Evolutionary conservation across 805 yeast species (phyloP).

Genomic region (Metschnikowia sp.): DNA sequence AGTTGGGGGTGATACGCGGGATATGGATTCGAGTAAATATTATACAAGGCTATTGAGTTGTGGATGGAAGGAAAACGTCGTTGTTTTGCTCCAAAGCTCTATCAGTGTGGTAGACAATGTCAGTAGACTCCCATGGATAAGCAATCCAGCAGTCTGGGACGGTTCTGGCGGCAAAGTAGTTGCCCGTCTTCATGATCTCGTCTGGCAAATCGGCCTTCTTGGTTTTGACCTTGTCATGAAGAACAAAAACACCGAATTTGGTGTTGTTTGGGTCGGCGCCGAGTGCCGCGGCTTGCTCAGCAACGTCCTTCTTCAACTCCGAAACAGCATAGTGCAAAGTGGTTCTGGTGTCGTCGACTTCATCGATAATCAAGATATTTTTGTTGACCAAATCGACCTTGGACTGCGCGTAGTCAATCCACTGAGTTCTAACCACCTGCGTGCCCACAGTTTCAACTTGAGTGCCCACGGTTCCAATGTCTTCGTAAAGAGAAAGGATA

Average conservation of each 20-base stretch:
- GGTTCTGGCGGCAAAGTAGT: slow-evolving; percentile 70
- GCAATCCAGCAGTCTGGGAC: slow-evolving; percentile 82
- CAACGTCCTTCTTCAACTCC: slow-evolving; percentile 66
- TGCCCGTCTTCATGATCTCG: slow-evolving; percentile 57
- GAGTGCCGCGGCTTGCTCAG: slow-evolving; percentile 54
- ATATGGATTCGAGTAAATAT: neutral
- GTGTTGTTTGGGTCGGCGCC: slow-evolving; percentile 62
- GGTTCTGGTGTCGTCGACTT: slow-evolving; percentile 90
- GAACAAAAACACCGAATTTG: slow-evolving; percentile 69
- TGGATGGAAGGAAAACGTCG: slow-evolving; percentile 48
- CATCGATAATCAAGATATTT: slow-evolving; percentile 78
- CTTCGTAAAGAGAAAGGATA: slow-evolving; percentile 88
- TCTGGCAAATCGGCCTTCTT: slow-evolving; percentile 72
- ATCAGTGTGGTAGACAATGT: slow-evolving; percentile 73
- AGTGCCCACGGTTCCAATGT: slow-evolving; percentile 54
- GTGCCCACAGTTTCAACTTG: slow-evolving; percentile 19
- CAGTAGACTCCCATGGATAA: slow-evolving; percentile 86
- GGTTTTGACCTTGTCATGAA: slow-evolving; percentile 80
- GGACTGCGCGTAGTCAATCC: slow-evolving; percentile 82
- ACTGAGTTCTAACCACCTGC: slow-evolving; percentile 79
- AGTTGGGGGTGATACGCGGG: too few relatives aligned
- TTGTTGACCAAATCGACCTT: slow-evolving; percentile 60
- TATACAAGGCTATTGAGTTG: slow-evolving; percentile 14
- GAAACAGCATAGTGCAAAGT: slow-evolving; percentile 80
- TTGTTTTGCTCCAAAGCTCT: slow-evolving; percentile 66